These are phyloP conservation scores for Parachlorella kessleri DNA, from an alignment of 139 green algal genomes.

Conservation along the genomic window DNA sequence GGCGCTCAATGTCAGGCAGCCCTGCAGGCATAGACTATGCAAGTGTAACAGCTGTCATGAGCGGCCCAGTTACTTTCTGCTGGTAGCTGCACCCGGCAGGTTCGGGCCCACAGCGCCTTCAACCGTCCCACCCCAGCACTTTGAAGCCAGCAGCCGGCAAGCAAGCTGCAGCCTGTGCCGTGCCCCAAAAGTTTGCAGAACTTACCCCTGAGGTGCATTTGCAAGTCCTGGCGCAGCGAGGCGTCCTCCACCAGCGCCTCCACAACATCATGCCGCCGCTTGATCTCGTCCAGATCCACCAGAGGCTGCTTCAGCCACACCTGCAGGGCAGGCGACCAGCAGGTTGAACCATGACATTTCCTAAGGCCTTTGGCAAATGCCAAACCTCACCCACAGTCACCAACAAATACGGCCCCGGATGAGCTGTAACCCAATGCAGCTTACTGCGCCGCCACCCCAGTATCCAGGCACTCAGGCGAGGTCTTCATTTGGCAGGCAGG, in stretches of 20 bases:
- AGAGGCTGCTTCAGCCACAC: slow-evolving; percentile 97
- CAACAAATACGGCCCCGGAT: too few species aligned
- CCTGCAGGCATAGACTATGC: too few species aligned
- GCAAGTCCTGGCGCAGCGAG: slow-evolving; percentile 72
- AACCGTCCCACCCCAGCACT: too few species aligned
- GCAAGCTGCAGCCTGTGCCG: not conserved
- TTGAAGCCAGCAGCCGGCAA: too few species aligned
- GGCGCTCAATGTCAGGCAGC: slow-evolving; percentile 91
- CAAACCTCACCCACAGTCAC: too few species aligned
- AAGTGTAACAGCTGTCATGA: too few species aligned
- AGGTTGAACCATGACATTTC: too few species aligned
- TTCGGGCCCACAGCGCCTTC: too few species aligned
- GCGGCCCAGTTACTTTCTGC: too few species aligned
- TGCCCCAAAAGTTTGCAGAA: not conserved
- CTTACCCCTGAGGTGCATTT: slow-evolving; percentile 68
- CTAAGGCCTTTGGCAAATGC: too few species aligned
- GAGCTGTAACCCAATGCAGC: not conserved
- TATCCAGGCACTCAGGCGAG: slow-evolving; percentile 1
- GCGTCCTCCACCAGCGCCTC: slow-evolving; percentile 77
- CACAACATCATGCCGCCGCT: slow-evolving; percentile 80
- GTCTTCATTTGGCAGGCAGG: too few species aligned
- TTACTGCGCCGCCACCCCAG: not conserved
- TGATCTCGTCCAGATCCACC: slow-evolving; percentile 71
- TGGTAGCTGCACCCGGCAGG: too few species aligned
- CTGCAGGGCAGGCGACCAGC: slow-evolving; percentile 40